Evolutionary conservation across 2,329 filamentous ascomycete genomes (phyloP).

Genomic region (Hortaea sp.): DNA sequence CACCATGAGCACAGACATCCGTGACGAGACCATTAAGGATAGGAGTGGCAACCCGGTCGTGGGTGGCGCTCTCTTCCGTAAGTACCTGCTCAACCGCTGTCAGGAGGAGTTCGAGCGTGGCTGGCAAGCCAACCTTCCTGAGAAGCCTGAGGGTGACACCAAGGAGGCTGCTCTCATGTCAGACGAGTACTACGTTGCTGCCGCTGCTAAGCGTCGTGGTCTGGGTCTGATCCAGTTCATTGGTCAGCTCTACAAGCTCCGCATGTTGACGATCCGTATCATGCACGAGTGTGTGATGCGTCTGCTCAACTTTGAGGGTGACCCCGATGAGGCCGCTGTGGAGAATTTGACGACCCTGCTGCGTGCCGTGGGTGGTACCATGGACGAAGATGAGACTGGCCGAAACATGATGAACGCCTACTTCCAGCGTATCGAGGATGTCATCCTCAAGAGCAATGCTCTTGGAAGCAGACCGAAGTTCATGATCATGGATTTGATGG

Average conservation of each 20-base stretch:
- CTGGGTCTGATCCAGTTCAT: conserved; percentile 98
- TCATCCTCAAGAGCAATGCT: conserved; percentile 63
- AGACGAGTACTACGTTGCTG: conserved; percentile 91
- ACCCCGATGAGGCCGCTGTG: conserved; percentile 90
- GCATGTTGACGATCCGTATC: conserved; percentile 97
- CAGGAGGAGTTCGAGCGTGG: conserved; percentile 98
- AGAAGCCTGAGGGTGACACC: conserved; percentile 58
- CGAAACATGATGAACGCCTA: conserved; percentile 83
- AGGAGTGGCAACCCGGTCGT: conserved; percentile 80
- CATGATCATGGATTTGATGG: conserved; percentile 92
- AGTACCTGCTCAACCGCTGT: conserved; percentile 96
- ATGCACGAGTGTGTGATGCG: conserved; percentile 99
- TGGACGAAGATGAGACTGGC: conserved; percentile 71
- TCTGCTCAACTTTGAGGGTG: conserved; percentile 85
- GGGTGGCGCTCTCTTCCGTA: conserved; percentile 90
- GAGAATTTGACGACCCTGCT: conserved; percentile 92
- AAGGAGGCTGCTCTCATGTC: conserved; percentile 67
- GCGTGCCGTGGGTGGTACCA: conserved; percentile 78
- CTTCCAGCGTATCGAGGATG: conserved; percentile 76
- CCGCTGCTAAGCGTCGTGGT: conserved; percentile 89
- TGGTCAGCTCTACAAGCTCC: conserved; percentile 95
- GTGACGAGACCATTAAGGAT: conserved; percentile 89
- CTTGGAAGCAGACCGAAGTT: conserved; percentile 83
- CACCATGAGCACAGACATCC: conserved; percentile 88
- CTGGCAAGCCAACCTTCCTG: conserved; percentile 82